Evolutionary conservation across 2,329 filamentous ascomycete species (phyloP).

Genomic region (Periconia sp.): DNA sequence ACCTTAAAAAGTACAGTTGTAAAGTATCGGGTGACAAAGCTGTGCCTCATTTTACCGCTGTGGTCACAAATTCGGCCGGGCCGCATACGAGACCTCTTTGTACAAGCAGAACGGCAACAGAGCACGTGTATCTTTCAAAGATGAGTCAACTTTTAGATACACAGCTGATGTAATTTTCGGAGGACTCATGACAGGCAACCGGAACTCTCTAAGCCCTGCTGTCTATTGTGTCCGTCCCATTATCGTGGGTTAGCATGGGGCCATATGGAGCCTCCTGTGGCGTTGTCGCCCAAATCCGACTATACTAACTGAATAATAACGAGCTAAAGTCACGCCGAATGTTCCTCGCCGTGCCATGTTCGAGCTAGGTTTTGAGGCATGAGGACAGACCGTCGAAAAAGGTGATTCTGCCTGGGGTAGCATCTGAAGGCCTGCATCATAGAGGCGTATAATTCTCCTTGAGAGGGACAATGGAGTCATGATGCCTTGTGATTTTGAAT

Average conservation of each 20-base stretch:
- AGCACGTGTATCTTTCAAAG: neutral
- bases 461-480: neutral
- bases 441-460: neutral
- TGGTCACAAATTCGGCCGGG: neutral
- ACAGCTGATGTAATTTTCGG: neutral
- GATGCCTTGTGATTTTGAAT: neutral
- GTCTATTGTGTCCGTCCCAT: neutral
- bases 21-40: neutral
- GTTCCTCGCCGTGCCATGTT: neutral
- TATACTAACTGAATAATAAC: neutral
- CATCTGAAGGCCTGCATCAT: neutral
- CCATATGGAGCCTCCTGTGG: neutral
- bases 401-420: neutral
- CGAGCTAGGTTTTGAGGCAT: neutral
- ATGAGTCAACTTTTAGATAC: neutral
- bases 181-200: neutral
- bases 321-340: neutral
- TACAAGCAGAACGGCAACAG: neutral
- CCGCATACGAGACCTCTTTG: neutral
- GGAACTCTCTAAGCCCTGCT: neutral
- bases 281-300: neutral
- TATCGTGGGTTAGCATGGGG: neutral
- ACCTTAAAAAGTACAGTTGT: neutral
- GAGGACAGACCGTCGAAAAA: neutral
- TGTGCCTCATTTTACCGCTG: neutral